Evolutionary conservation across 495 filamentous ascomycete genomes (phyloP), one percentile per base, ranked within the genome.

Genomic region (Achaetomiella virescens): DNA sequence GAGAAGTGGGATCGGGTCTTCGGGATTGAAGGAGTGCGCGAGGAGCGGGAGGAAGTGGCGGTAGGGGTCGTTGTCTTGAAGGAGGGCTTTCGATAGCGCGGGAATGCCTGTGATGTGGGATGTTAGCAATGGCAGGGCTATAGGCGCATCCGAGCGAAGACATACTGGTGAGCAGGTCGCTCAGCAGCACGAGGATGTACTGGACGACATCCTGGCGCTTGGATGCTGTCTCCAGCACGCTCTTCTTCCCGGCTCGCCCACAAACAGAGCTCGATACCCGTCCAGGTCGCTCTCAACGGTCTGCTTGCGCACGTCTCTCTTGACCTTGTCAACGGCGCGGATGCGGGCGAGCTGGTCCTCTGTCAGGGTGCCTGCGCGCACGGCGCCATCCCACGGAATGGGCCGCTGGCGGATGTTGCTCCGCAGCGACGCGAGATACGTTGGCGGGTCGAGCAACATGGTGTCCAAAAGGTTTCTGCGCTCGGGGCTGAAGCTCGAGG

Each of bases 371-470:
- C 89, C 88, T 65, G 89, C 89, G 69, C 93, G 86, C 61, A 95
- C 90, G 63, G 95, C 91, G 58, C 93, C 93, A 70, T 97, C 95
- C 93, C 93, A 99, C 43, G 92, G 90, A 68, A 99, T 95, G 62
- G 91, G 92, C 51, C 93, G 81, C 58, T 85, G 83, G 61, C 95
- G 88, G 66, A 96, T 95, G 75, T 97, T 97, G 76, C 87, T 91
- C 75, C 95, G 92, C 54, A 96, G 79, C 55, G 90, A 91, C 62
- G 82, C 84, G 55, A 97, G 87, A 70, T 97, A 96, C 57, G 85
- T 85, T 52, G 91, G 91, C 40, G 90, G 87, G 65, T 96, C 90
- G 68, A 96, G 82, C 54, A 89, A 93, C 89, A 69, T 67, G 65
- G 11, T 64, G 64, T 22, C 35, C 12, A 45, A 7, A 29, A 35